Evolutionary conservation across 2,329 filamentous ascomycete genomes (phyloP), one percentile per base, ranked within the genome.

Genomic region (Aspergillus quadrilineatus): DNA sequence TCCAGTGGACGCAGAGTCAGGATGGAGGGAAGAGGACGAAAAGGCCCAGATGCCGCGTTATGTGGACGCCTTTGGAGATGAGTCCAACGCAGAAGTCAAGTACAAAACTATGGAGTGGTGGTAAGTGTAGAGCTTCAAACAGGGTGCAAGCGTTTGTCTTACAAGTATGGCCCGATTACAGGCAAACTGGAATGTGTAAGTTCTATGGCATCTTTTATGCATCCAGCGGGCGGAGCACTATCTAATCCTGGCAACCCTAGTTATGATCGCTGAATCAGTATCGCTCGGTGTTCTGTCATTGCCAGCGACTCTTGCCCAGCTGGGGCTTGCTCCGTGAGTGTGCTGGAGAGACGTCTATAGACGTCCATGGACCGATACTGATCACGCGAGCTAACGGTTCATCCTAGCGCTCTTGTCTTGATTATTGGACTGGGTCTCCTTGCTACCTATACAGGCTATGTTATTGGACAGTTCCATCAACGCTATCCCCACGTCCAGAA

Each of bases 221-320:
- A 22, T 4, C 2, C 3, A 22, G 22, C 22, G 22, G 22, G 22
- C 22, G 22, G 2, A 43, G 17, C 1, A 29, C 14, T 36, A 41
- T 39, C 47, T 44, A 55, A 47, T 46, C n/a, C 41, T 29, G 28
- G 9, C 29, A 9, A 30, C 14, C 42, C 6, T 45, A 68, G 73
- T 83, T 58, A 82, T 84, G 77, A 75, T 84, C 32, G 81, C 81
- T 10, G 82, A 84, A 62, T 82, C 80, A 14, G 78, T 84, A 28
- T 82, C 79, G 12, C 73, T 84, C 2, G 82, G 82, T 10, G 79
- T 83, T 28, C 73, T 85, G 6, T 79, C 80, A 3, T 69, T 85
- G 3, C 82, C 82, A 1, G 71, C 76, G 37, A 78, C 78, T 1
- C 72, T 84, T 14, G 78, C 80, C 1, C 67, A 69, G 3, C 66